Percentiles rank a stretch among this genome's conserved stretches.
Evolutionary conservation across 345 rosid species (phyloP).

Genomic region (Turritis glabra): DNA sequence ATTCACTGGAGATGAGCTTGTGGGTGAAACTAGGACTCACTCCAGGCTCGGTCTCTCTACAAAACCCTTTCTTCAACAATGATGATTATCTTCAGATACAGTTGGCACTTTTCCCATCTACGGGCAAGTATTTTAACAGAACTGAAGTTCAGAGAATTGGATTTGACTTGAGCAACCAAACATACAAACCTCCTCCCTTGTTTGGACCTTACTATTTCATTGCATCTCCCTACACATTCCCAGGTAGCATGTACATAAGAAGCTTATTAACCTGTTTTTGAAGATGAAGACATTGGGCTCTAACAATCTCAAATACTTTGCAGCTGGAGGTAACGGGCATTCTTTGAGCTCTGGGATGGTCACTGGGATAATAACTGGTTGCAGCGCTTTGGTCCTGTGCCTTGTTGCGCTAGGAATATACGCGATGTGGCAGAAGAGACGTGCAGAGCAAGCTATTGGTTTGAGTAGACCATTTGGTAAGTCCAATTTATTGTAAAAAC

Average conservation of each 20-base stretch:
- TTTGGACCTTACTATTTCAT: slow-evolving; percentile 91
- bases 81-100: slow-evolving; percentile 92
- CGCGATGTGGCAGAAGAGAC: slow-evolving; percentile 88
- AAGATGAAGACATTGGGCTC: neutral
- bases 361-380: slow-evolving; percentile 53
- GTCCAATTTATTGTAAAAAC: neutral
- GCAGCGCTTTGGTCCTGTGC: slow-evolving; percentile 57
- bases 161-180: slow-evolving; percentile 80
- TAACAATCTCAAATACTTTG: slow-evolving; percentile 25
- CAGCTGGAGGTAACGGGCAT: slow-evolving; percentile 51
- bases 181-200: slow-evolving; percentile 73
- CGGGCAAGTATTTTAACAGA: slow-evolving; percentile 61
- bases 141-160: slow-evolving; percentile 70
- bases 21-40: slow-evolving; percentile 71
- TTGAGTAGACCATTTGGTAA: slow-evolving; percentile 89
- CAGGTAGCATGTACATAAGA: slow-evolving; percentile 49
- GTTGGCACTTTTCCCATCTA: slow-evolving; percentile 71
- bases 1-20: slow-evolving; percentile 75
- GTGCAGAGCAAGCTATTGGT: slow-evolving; percentile 91
- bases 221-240: slow-evolving; percentile 83
- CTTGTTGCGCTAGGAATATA: slow-evolving; percentile 67
- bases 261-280: neutral
- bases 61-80: slow-evolving; percentile 76
- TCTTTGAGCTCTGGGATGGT: slow-evolving; percentile 49
- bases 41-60: slow-evolving; percentile 82